Conservation (phyloP, 1,139 yeast species). For the Arxiozyma slooffiae region DNA sequence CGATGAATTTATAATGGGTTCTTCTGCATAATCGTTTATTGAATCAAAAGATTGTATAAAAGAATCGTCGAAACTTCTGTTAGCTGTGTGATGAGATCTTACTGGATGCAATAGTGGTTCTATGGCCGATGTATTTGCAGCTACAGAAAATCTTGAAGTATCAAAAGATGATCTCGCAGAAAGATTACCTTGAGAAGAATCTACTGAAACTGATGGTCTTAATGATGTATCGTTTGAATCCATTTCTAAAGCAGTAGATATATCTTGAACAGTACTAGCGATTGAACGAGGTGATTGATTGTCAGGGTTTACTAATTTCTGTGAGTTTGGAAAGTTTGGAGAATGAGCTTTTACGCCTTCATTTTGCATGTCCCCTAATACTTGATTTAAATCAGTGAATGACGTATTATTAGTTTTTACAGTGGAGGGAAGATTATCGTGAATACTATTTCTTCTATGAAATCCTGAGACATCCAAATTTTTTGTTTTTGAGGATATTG, state of each 20-base stretch:
- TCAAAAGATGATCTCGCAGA: conserved; percentile 22
- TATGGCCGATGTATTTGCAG: conserved; percentile 9
- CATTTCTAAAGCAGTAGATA: neutral
- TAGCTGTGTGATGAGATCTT: conserved; percentile 10
- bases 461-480: conserved; percentile 3
- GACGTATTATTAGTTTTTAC: conserved; percentile 23
- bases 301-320: neutral
- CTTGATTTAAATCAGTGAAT: conserved; percentile 21
- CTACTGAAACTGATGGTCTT: neutral
- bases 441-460: conserved; percentile 12
- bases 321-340: neutral
- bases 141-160: conserved; percentile 8
- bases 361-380: conserved; percentile 9
- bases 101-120: conserved; percentile 16
- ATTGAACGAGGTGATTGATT: conserved; percentile 1
- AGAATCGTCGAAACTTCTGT: conserved; percentile 16
- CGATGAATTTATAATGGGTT: conserved; percentile 17
- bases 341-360: neutral
- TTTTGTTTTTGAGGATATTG: neutral
- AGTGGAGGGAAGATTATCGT: conserved; percentile 33
- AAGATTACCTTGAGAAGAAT: neutral
- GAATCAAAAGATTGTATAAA: conserved; percentile 19
- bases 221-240: neutral
- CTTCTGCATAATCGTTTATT: conserved; percentile 10
- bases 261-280: conserved; percentile 8